Evolutionary conservation across 768 basidiomycete species (phyloP).

Genomic region (Phlebiopsis gigantea): DNA sequence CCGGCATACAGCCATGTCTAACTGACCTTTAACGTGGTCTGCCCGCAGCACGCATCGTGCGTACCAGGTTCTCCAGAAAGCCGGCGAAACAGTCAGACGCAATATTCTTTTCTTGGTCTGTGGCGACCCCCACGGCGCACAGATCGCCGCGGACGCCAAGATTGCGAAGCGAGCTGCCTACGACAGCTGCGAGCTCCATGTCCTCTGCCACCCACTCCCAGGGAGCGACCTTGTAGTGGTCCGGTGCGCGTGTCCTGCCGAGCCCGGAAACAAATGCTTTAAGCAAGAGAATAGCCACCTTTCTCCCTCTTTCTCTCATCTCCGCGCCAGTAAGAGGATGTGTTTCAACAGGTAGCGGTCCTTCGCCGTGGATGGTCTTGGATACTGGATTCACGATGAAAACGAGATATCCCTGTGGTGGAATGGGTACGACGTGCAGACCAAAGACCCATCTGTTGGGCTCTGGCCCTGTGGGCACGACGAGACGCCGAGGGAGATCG

Average conservation of each 20-base stretch:
- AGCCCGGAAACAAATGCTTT: slow-evolving; percentile 5
- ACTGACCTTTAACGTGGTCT: background rate
- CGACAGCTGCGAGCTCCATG: background rate
- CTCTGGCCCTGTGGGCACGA: background rate
- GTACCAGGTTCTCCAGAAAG: background rate
- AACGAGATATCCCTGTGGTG: slow-evolving; percentile 1
- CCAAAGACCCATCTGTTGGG: slow-evolving; percentile 4
- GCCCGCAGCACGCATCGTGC: background rate
- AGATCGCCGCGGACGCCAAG: slow-evolving; percentile 5
- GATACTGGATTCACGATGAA: slow-evolving; percentile 1
- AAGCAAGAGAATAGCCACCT: background rate
- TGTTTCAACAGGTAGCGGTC: slow-evolving; percentile 4
- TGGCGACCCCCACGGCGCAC: background rate
- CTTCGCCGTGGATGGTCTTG: background rate
- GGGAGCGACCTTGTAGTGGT: background rate
- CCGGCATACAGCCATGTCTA: too few species aligned
- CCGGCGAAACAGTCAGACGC: background rate
- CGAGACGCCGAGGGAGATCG: background rate
- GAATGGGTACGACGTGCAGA: slow-evolving; percentile 5
- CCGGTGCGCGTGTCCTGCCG: background rate
- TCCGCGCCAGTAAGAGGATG: background rate
- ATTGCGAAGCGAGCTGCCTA: background rate
- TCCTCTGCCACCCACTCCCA: slow-evolving; percentile 9
- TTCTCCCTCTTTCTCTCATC: background rate
- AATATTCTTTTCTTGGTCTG: background rate